phyloP scores from a whole-genome alignment of 192 early-diverging fungal species.

The Umbelopsis ramanniana region DNA sequence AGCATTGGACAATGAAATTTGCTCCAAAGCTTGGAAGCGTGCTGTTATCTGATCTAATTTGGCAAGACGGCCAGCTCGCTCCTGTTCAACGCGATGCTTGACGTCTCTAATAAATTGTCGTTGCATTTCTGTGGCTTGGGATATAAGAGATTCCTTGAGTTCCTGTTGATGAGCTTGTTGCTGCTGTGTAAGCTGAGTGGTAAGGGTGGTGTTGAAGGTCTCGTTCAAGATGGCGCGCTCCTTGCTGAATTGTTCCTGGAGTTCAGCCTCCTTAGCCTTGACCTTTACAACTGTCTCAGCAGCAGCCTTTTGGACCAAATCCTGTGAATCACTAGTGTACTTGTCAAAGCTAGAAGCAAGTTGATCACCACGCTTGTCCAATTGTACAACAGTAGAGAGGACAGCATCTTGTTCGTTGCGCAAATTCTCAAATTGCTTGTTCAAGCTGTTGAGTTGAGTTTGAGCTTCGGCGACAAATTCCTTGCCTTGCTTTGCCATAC shows the following conservation, averaged over 20 bases:
- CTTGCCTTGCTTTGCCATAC: conserved; percentile 53
- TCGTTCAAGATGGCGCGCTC: conserved; percentile 26
- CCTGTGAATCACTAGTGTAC: conserved; percentile 60
- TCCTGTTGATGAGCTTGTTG: conserved; percentile 53
- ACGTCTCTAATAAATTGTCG: conserved; percentile 80
- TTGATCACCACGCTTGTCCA: conserved; percentile 47
- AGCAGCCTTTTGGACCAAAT: conserved; percentile 50
- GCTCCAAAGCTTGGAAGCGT: conserved; percentile 77
- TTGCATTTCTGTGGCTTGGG: conserved; percentile 75
- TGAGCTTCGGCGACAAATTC: conserved; percentile 65
- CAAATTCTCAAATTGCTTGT: conserved; percentile 53
- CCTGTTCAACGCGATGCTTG: conserved; percentile 81
- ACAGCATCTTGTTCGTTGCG: conserved; percentile 45
- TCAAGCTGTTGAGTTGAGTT: conserved; percentile 51
- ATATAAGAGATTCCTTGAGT: conserved; percentile 62
- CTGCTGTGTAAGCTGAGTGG: conserved; percentile 37
- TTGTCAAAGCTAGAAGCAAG: conserved; percentile 64
- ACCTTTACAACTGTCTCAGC: conserved; percentile 50
- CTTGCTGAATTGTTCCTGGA: conserved; percentile 45
- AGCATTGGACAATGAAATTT: conserved; percentile 67
- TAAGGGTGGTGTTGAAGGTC: conserved; percentile 38
- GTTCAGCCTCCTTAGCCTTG: conserved; percentile 49
- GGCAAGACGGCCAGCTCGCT: conserved; percentile 88
- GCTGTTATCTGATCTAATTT: conserved; percentile 80
- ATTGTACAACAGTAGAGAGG: conserved; percentile 30